These are phyloP conservation scores for Penicillium simplicissimum DNA, from an alignment of 495 filamentous ascomycete genomes.

Conservation along the genomic window DNA sequence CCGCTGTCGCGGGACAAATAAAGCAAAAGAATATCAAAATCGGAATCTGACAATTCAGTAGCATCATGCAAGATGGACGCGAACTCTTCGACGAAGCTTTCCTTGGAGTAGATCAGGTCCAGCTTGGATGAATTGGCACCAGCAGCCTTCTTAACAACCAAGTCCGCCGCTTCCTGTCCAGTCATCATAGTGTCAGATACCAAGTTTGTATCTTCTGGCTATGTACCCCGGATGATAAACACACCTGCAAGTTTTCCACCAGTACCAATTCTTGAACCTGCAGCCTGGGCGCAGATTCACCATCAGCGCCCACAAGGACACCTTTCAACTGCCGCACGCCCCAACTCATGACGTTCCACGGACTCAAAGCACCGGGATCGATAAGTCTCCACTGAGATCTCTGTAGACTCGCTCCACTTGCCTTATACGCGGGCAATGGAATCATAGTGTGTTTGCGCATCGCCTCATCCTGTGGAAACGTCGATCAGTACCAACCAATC, in stretches of 20 bases:
- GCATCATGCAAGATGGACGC: conserved; percentile 50
- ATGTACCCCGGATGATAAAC: conserved; percentile 2
- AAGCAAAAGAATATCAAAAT: conserved; percentile 68
- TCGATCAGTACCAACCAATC: background rate
- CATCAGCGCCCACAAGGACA: conserved; percentile 46
- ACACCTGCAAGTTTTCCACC: conserved; percentile 54
- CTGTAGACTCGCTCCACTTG: conserved; percentile 55
- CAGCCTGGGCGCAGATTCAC: conserved; percentile 31
- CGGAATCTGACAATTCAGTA: conserved; percentile 59
- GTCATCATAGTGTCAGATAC: background rate
- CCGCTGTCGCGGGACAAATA: conserved; percentile 72
- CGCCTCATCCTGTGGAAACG: conserved; percentile 59
- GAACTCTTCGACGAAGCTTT: conserved; percentile 63
- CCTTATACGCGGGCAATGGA: conserved; percentile 60
- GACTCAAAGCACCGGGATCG: conserved; percentile 44
- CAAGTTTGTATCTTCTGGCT: too few species aligned
- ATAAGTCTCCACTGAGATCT: conserved; percentile 59
- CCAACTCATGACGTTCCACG: conserved; percentile 73
- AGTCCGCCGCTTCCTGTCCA: conserved; percentile 47
- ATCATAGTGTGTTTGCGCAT: conserved; percentile 67
- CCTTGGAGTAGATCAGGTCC: conserved; percentile 66
- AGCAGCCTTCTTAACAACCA: conserved; percentile 46
- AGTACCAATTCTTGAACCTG: conserved; percentile 51
- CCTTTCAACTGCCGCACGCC: conserved; percentile 69
- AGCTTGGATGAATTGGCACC: conserved; percentile 44